These are phyloP conservation scores for Aspergillus sp. DNA, from an alignment of 2,329 filamentous ascomycete species.

Conservation along the genomic window DNA sequence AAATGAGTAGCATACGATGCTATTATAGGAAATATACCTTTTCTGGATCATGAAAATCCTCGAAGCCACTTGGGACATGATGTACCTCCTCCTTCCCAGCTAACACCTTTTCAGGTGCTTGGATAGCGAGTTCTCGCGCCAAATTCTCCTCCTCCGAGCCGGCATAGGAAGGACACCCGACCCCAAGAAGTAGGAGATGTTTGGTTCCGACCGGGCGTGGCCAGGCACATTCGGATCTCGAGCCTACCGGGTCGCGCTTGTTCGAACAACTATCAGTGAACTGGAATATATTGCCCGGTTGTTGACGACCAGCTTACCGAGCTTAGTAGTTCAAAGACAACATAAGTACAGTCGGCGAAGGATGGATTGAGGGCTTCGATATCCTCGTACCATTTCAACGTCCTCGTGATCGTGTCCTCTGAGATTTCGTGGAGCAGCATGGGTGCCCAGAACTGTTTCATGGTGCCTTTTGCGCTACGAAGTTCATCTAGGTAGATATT, in stretches of 20 bases:
- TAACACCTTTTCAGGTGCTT: not conserved
- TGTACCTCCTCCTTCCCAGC: conserved; percentile 1
- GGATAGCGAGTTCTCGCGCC: conserved; percentile 2
- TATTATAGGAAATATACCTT: conserved; percentile 2
- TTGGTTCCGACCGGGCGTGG: conserved; percentile 6
- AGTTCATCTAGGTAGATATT: conserved; percentile 1
- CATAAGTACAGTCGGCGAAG: conserved; percentile 10
- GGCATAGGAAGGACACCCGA: conserved; percentile 9
- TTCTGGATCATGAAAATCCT: conserved; percentile 5
- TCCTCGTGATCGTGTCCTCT: conserved; percentile 3
- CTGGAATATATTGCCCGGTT: not conserved
- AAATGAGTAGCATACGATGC: not conserved
- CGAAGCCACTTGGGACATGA: conserved; percentile 3
- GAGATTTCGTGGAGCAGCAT: conserved; percentile 4
- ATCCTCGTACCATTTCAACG: conserved; percentile 6
- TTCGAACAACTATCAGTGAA: not conserved
- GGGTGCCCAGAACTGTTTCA: conserved; percentile 10
- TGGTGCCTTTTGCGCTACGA: conserved; percentile 8
- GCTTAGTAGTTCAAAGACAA: conserved; percentile 9
- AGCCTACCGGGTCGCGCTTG: conserved; percentile 3
- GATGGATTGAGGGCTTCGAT: conserved; percentile 2
- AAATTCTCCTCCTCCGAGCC: conserved; percentile 3
- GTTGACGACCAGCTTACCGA: conserved; percentile 1
- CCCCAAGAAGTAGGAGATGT: conserved; percentile 6
- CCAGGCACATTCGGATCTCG: conserved; percentile 6